Percentiles rank a stretch among this genome's conserved stretches.
These are phyloP conservation scores for Candida chauliodis DNA, from an alignment of 805 yeast genomes.

Conservation along the genomic window DNA sequence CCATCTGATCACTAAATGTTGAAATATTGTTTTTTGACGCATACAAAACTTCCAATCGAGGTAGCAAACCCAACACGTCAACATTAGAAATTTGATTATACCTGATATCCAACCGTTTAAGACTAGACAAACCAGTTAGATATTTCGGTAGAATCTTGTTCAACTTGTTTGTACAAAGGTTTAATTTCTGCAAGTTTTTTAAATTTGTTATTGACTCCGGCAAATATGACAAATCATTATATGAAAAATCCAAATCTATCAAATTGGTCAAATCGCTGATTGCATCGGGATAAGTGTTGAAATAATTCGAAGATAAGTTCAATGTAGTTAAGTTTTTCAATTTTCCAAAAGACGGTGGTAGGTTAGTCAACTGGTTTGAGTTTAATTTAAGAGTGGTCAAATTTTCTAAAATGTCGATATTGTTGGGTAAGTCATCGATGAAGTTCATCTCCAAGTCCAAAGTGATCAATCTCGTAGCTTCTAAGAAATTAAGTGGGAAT, in stretches of 20 bases:
- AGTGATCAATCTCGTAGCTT: conserved; percentile 61
- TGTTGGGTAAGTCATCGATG: conserved; percentile 57
- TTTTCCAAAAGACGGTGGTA: conserved; percentile 61
- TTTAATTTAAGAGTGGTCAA: conserved; percentile 62
- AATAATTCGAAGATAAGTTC: conserved; percentile 76
- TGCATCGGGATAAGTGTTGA: conserved; percentile 60
- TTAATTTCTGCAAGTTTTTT: conserved; percentile 60
- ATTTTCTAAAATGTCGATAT: conserved; percentile 50
- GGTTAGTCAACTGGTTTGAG: conserved; percentile 63
- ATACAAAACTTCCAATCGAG: conserved; percentile 66
- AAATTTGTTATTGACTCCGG: conserved; percentile 63
- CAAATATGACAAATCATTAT: conserved; percentile 61
- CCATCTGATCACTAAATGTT: conserved; percentile 59
- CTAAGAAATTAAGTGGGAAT: conserved; percentile 71
- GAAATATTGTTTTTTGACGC: conserved; percentile 76
- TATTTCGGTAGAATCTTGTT: conserved; percentile 48
- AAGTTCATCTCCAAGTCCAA: conserved; percentile 79
- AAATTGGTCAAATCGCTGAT: conserved; percentile 58
- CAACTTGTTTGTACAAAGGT: conserved; percentile 70
- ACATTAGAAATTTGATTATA: conserved; percentile 59
- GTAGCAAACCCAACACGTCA: conserved; percentile 53
- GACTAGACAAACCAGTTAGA: conserved; percentile 48
- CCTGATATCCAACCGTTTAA: conserved; percentile 73
- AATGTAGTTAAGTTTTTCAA: conserved; percentile 53
- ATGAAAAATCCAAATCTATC: conserved; percentile 72